phyloP scores from a whole-genome alignment of 768 basidiomycete species.

The Termitomyces sp. region DNA sequence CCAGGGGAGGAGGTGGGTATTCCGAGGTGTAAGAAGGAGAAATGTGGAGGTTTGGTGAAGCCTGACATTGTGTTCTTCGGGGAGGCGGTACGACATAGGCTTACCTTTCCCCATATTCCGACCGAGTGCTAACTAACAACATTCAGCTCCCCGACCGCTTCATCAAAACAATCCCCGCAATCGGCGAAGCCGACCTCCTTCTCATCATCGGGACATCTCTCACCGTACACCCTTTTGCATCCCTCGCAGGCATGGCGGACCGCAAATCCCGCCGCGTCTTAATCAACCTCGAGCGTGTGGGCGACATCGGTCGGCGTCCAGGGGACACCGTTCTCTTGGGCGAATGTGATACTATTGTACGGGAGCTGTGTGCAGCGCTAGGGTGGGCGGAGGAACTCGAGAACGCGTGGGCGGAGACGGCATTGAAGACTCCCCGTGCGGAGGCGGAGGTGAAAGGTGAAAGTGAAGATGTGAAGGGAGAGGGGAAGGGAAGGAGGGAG shows the following conservation, averaged over 20 bases:
- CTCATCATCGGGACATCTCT: slow-evolving; percentile 92
- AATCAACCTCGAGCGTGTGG: slow-evolving; percentile 84
- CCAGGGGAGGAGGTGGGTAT: slow-evolving; percentile 48
- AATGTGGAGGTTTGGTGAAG: slow-evolving; percentile 76
- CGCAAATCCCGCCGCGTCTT: slow-evolving; percentile 73
- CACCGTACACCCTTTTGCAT: slow-evolving; percentile 85
- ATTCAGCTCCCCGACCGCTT: slow-evolving; percentile 75
- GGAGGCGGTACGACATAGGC: slow-evolving; percentile 51
- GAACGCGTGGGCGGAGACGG: slow-evolving; percentile 53
- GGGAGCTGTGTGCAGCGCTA: slow-evolving; percentile 59
- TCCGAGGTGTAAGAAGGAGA: slow-evolving; percentile 52
- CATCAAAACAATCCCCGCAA: slow-evolving; percentile 47
- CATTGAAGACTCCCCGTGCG: slow-evolving; percentile 17
- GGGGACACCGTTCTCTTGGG: slow-evolving; percentile 68
- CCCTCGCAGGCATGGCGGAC: slow-evolving; percentile 59
- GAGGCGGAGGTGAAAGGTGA: slow-evolving; percentile 21
- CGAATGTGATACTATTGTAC: slow-evolving; percentile 69
- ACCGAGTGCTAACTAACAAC: background rate
- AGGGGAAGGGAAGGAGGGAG: slow-evolving; percentile 7
- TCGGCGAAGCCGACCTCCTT: slow-evolving; percentile 77
- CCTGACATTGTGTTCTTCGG: slow-evolving; percentile 98
- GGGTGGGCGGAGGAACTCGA: slow-evolving; percentile 73
- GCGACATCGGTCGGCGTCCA: slow-evolving; percentile 51
- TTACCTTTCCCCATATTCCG: background rate
- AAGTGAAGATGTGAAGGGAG: slow-evolving; percentile 21